Evolutionary conservation across 345 rosid species (phyloP), one percentile per base, ranked within the genome.

Genomic region (Nasturtium officinale): DNA sequence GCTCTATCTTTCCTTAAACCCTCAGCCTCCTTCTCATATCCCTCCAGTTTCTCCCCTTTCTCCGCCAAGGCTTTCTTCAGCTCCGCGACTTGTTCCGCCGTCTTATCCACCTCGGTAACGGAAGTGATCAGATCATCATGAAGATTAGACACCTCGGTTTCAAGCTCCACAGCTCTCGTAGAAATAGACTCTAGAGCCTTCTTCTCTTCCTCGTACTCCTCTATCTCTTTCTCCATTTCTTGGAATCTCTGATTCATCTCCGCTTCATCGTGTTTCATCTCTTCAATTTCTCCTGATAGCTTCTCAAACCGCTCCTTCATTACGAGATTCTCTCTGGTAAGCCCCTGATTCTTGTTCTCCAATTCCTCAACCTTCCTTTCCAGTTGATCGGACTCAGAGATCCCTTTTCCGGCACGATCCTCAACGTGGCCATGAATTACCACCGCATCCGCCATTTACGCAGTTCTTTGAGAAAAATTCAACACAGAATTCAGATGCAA

Each of bases 91-190:
- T 87, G 84, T 17, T 29, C 69, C 26, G 35, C 82, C 17, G 84
- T 83, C 45, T 87, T 95, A 17, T 82, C 87, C 0, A 72, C 83
- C 0, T 78, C 91, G 9, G 46, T 80, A 83, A 83, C 81, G 1
- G 88, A 79, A 9, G 51, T 65, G n/a, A 82, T 71, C 74, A 87
- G 63, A 61, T 93, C 94, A 2, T 89, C 89, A 56, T 87, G 96
- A 25, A 87, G 86, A 83, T 84, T 80, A 1, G 83, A 48, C 15
- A 82, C 87, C 67, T 87, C 90, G 0, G 77, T 81, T 56, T 94
- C 97, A 25, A 91, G 84, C 67, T 87, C 89, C n/a, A 48, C 79
- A 9, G 93, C 89, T 71, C 96, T 81, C 4, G 73, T 55, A 3
- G 84, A 71, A 0, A 91, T 66, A 0, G 87, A 61, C 7, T 89